Percentiles rank a stretch among this genome's conserved stretches.
Conservation (phyloP, 805 yeast species). For the Candida stauntonica region DNA sequence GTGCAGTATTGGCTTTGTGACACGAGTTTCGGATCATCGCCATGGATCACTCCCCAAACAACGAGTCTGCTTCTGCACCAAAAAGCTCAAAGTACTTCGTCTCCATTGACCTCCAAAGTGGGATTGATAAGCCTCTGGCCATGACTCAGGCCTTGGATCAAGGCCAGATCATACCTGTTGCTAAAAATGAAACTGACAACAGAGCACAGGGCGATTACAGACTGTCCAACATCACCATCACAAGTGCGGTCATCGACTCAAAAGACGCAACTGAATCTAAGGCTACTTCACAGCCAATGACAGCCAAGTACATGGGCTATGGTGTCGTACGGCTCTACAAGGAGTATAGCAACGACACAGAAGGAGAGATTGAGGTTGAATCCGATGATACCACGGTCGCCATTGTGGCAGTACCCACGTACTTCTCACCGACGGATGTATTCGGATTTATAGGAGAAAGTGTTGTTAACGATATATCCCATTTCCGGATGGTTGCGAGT, state of each 20-base stretch:
- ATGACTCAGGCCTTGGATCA: no score
- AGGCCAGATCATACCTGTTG: no score
- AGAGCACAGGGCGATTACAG: conserved; percentile 26
- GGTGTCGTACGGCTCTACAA: conserved; percentile 70
- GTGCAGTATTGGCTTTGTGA: no score
- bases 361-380: conserved; percentile 26
- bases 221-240: conserved; percentile 31
- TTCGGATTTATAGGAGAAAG: conserved; percentile 74
- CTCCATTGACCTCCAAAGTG: conserved; percentile 4
- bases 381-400: conserved; percentile 69
- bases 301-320: conserved; percentile 61
- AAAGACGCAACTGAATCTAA: neutral
- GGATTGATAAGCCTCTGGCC: neutral
- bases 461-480: conserved; percentile 51
- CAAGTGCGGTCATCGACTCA: conserved; percentile 22
- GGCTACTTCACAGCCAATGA: conserved; percentile 13
- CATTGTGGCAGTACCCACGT: conserved; percentile 81
- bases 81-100: conserved; percentile 2
- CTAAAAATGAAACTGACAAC: no score
- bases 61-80: no score
- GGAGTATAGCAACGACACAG: conserved; percentile 35
- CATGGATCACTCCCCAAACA: no score
- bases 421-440: conserved; percentile 80
- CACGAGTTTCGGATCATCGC: no score
- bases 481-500: conserved; percentile 68